Evolutionary conservation across 1,139 yeast species (phyloP).

Genomic region (Pneumocystis carinii): DNA sequence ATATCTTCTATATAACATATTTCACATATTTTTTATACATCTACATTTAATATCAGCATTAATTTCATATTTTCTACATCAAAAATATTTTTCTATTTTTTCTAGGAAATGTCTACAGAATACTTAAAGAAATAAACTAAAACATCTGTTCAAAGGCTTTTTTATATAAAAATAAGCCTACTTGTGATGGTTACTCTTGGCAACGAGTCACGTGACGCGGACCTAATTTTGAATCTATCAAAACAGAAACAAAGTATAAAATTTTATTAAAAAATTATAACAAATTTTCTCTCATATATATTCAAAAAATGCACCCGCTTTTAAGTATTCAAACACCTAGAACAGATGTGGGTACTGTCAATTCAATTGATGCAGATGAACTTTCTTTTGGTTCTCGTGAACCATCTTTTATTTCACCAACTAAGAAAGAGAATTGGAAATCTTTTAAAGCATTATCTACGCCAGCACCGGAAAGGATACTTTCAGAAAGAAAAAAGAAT

Average conservation of each 20-base stretch:
- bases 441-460: not conserved
- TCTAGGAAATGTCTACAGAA: no score
- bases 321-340: not conserved
- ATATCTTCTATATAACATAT: not conserved
- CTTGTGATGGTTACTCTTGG: no score
- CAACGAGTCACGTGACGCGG: no score
- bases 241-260: not conserved
- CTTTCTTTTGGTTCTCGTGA: not conserved
- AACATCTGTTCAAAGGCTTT: no score
- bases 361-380: constrained; percentile 2
- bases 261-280: not conserved
- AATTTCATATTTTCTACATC: no score
- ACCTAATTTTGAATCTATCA: not conserved
- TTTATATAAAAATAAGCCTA: no score
- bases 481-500: not conserved
- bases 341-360: not conserved
- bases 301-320: not conserved
- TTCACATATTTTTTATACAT: no score
- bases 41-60: no score
- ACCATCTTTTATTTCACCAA: not conserved
- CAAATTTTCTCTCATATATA: not conserved
- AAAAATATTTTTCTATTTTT: no score
- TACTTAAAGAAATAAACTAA: no score
- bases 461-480: not conserved
- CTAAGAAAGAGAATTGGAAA: not conserved